phyloP scores from a whole-genome alignment of 1,284 basidiomycete species.

The Trichosporon sp. region DNA sequence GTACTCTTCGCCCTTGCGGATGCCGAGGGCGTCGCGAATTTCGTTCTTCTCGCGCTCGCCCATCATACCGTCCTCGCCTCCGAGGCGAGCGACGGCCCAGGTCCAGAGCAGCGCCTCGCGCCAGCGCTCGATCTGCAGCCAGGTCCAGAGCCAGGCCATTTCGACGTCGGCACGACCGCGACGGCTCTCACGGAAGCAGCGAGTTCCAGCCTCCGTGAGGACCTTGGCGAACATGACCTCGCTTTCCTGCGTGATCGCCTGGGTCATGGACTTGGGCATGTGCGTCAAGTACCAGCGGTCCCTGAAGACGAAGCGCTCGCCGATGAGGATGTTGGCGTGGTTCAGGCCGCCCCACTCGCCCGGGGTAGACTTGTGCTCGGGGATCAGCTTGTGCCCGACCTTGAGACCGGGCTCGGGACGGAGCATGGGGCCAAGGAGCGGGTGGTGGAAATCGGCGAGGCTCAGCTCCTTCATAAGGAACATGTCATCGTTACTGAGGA shows the following conservation, averaged over 20 bases:
- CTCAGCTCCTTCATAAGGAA: slow-evolving; percentile 32
- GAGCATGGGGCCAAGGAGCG: slow-evolving; percentile 33
- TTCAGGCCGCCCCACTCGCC: slow-evolving; percentile 46
- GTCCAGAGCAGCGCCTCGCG: slow-evolving; percentile 42
- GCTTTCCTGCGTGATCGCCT: slow-evolving; percentile 33
- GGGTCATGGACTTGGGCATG: slow-evolving; percentile 35
- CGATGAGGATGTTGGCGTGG: slow-evolving; percentile 34
- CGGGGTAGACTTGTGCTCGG: slow-evolving; percentile 22
- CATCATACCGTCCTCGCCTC: slow-evolving; percentile 33
- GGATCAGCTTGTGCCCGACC: slow-evolving; percentile 24
- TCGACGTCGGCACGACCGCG: slow-evolving; percentile 38
- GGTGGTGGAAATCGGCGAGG: slow-evolving; percentile 37
- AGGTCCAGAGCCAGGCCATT: slow-evolving; percentile 36
- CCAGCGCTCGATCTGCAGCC: slow-evolving; percentile 43
- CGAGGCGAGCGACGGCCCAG: slow-evolving; percentile 37
- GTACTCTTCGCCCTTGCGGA: slow-evolving; percentile 16
- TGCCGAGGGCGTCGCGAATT: slow-evolving; percentile 23
- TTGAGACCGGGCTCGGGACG: slow-evolving; percentile 32
- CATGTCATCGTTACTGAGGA: slow-evolving; percentile 46
- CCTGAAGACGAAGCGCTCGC: slow-evolving; percentile 29
- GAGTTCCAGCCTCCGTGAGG: slow-evolving; percentile 27
- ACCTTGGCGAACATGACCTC: slow-evolving; percentile 34
- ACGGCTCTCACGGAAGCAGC: slow-evolving; percentile 36
- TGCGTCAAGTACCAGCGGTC: slow-evolving; percentile 38
- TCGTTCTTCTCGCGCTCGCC: slow-evolving; percentile 24